Evolutionary conservation across 176 grass and related monocot species (phyloP), one percentile per base, ranked within the genome.

Genomic region (Triticum timopheevii): DNA sequence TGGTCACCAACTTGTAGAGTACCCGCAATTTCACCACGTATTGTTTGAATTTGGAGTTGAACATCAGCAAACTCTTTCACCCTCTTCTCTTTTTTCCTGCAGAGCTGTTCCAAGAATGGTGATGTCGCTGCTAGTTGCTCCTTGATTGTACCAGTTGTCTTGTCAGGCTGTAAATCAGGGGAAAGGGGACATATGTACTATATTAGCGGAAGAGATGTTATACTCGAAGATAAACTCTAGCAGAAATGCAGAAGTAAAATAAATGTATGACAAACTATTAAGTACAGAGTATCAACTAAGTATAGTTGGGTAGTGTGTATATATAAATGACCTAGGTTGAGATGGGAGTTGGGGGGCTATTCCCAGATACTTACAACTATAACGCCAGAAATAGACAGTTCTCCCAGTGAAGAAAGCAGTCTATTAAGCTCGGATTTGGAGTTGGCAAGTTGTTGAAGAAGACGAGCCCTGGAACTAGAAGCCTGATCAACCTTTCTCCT

Each of bases 401-500:
- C 92, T 74, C 96, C 96, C 78, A 98, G 90, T 1, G 93, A 84
- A 80, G 88, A 94, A 78, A 94, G 79, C 68, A 98, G 82, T 80
- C 85, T 91, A 61, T 87, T 72, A 83, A 98, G 88, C 35, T 98
- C 90, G 0, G 85, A 91, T 64, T 89, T 92, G 54, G 96, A 92
- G 80, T 96, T 91, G 67, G 90, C 85, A 25, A 98, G 90, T 31
- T 95, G 89, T 79, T 96, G 86, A 20, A 96, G 90, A 72, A 98
- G 93, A 31, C 19, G 10, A 42, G 90, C 76, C 66, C 94, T 94
- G 4, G 87, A 94, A 62, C 59, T 94, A 69, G 93, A 91, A 84
- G 96, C 93, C 66, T 90, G 96, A 36, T 96, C 96, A 72, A 96
- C 96, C 84, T 96, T 98, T 80, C 93, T 92, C 88, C 88, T 91